Evolutionary conservation across 164 flowering plant genomes (phyloP), one percentile per base, ranked within the genome.

Genomic region (Magnolia changhungtana): DNA sequence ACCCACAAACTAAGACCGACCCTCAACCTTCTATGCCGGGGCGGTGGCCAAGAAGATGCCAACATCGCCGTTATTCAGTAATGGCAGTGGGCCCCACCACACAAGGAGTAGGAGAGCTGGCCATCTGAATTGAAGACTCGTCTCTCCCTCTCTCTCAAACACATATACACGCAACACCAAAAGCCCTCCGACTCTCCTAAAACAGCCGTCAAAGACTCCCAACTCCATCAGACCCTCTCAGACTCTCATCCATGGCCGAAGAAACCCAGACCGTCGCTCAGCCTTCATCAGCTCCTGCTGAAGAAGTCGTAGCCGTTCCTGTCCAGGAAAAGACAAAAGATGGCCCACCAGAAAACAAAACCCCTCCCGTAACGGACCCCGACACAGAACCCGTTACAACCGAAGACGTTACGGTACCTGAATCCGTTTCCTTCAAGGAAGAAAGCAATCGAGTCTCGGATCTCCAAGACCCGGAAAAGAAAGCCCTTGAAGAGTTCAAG

Each of bases 401-500:
- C 50, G 81, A 72, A 37, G 85, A 81, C 37, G 82, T 68, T 69
- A 82, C 76, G 68, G 81, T 91, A 11, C 5, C 87, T 49, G 85
- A 88, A 63, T 87, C 96, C 8, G 88, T 75, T 71, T 88, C 95
- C n/a, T 92, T 90, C 79, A 89, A 95, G 86, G 98, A 95, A 72
- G 98, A 95, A 83, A 88, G 85, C 71, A 90, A 89, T 81, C 82
- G 84, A 2, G 98, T 85, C 1, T 81, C 86, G 24, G 98, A 95
- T 66, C 94, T 92, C 14, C 84, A 87, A 7, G 96, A 95, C 19
- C 78, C 90, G 1, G 89, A 95, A 58, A 89, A 85, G 90, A 93
- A 90, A 76, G 97, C 97, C 3, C 82, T 95, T 3, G 97, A 90
- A 14, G 98, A 95, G 67, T 79, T 95, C 19, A 95, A 90, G 77